Evolutionary conservation across 1,284 basidiomycete species (phyloP), one percentile per base, ranked within the genome.

Genomic region (Sanghuangporus sanghuang): DNA sequence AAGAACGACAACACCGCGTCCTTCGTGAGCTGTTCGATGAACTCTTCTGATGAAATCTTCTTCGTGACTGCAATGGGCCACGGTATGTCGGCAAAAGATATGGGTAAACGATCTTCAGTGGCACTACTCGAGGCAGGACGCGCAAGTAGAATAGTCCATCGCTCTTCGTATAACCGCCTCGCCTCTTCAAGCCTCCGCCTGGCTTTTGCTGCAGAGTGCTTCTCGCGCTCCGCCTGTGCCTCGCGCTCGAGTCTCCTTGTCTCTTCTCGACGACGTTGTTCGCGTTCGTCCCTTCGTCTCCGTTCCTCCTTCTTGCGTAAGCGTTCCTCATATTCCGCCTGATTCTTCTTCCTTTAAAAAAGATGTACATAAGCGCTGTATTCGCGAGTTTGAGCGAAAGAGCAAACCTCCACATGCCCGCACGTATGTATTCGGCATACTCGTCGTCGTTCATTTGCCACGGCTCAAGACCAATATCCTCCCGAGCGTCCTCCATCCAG

Each of bases 401-500:
- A 21, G 75, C 85, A 55, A 68, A 86, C 86, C 84, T 83, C 79
- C 90, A 92, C 87, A 93, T 93, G 38, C 89, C 90, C 49, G 80
- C 74, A 64, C 92, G 76, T 40, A 93, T 75, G 85, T 89, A 93
- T 70, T 93, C 91, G 2, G 86, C 84, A 68, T 93, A 93, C 67
- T 91, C 86, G 66, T 93, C 89, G n/a, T 93, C 90, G 68, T 90
- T 87, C 87, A 93, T 87, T 64, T 76, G 69, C 36, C 73, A 75
- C 16, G 88, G 87, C 67, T 90, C 78, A 27, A 79, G 68, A 40
- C 75, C 77, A 32, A 77, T 66, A 2, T 79, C 79, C 50, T 83
- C 80, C 48, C 79, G 80, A 61, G 75, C 75, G 64, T 73, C 75
- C 65, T 69, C 68, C 59, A 67, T 72, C 68, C 69, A 73, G 66